Base-by-base conservation (phyloP, 441 rosid species). In the Pelargonium australe region DNA sequence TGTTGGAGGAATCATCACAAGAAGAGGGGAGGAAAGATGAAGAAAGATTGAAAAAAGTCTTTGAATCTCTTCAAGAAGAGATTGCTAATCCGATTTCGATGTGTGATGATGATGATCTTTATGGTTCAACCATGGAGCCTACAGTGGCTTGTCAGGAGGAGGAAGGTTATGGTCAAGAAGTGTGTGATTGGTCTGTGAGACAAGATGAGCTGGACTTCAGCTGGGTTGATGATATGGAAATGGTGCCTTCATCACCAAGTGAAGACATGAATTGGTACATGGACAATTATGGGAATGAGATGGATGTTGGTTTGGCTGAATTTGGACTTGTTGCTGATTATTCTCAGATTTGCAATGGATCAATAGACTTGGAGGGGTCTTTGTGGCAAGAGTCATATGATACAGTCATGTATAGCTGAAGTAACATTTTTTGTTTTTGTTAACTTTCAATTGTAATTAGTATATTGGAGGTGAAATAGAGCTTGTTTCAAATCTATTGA, bases 201-300 rank as follows among this genome's bases (percentile, higher is more conserved):
- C 13, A 58, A 58, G 63, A 58, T 16, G 63, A 11, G 23, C n/a
- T 19, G 23, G 63, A 58, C 63, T 58, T 58, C n/a, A 20, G 63
- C 10, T 58, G 63, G 63, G 63, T 58, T 20, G 63, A 58, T 58
- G 63, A 19, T 25, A 58, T 58, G 63, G 60, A 53, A 6, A 58
- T 58, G 63, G 63, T 58, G 63, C 63, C 63, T 58, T 58, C 63
- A 20, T 58, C 63, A 58, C 63, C 63, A 58, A 58, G 63, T 58
- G 63, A 58, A 28, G 63, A 20, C 13, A 58, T 58, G 63, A 58
- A 58, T 58, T 58, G 63, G 63, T 20, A 58, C 63, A 58, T 58
- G 63, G 41, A 37, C 41, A 37, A 37, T 37, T 37, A 37, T 37
- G 41, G 41, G 41, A 16, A 53, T 53, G 60, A 53, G 17, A 53